Base-by-base conservation (phyloP, 2,329 filamentous ascomycete species). In the Talaromyces pinophilus region DNA sequence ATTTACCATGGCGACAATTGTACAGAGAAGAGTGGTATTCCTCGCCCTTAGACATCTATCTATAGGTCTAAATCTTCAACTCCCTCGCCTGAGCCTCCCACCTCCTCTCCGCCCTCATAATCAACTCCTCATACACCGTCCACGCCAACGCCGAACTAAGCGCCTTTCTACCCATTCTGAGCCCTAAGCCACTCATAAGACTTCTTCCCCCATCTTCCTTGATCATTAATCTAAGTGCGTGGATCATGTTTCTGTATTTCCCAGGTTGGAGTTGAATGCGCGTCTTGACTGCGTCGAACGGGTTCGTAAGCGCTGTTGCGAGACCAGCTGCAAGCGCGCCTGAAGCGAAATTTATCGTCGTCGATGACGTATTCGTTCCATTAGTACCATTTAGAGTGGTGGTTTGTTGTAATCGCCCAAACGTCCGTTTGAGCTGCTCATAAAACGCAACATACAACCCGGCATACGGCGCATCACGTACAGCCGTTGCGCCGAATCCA, bases 251-350 rank as follows among this genome's bases (percentile, higher is more conserved):
- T 40, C 85, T 84, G 75, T 98, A 99, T 66, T 87, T 85, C 6
- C 83, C 83, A 3, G 95, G 95, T 82, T 96, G 92, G 40, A 99
- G 84, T 80, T 99, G 95, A 71, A 99, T 88, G 60, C 95, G 84
- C 25, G 95, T 99, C 82, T 99, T 99, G 78, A 98, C 89, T 0
- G 93, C 93, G 79, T 99, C 95, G 74, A 98, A 98, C 0, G 95
- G 95, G 77, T 99, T 99, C 8, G 95, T 97, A 44, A 98, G 84
- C 3, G 90, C 89, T 0, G 93, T 97, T 64, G 93, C 96, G 35
- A 91, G 81, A 1, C 89, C 90, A 0, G 92, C 94, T 3, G 94
- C 93, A 3, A 93, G 74, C 3, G 92, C 88, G 13, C 92, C 94
- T 0, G 92, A 94, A 15, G 86, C 82, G 73, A 97, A 97, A 77